Base-by-base conservation (phyloP, 2,329 filamentous ascomycete genomes). In the Aureobasidium sp. region DNA sequence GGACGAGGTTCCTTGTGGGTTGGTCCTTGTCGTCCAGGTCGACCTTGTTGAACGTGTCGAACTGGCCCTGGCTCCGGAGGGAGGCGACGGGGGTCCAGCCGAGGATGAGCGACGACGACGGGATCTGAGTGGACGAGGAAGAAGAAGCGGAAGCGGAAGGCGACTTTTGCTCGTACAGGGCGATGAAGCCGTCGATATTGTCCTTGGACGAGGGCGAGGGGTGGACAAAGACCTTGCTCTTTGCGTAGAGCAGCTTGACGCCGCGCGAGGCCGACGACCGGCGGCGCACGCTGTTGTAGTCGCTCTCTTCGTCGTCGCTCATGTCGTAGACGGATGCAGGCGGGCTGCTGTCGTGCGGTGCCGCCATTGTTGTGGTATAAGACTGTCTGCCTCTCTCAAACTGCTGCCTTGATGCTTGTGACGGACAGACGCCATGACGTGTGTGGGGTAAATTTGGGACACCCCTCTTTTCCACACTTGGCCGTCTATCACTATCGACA, bases 181-280 rank as follows among this genome's bases (percentile, higher is more conserved):
- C 93, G 68, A 99, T 87, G 73, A 94, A 99, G 49, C 94, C 94
- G 4, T 91, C 81, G 62, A 99, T 95, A 68, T 99, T 99, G 78
- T 99, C 94, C 78, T 92, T 96, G 62, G 92, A 84, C 0, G 91
- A 95, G 0, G 93, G 89, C 0, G 91, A 91, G 1, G 94, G 94
- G 74, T 99, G 94, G 47, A 99, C 87, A 73, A 97, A 99, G 73
- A 90, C 89, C 82, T 97, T 99, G 87, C 91, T 97, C 79, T 99
- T 99, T 22, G 91, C 93, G 70, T 89, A 97, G 15, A 99, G 81
- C 36, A 99, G 80, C 77, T 97, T 99, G 49, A 99, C 94, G 1
- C 93, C 94, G 67, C 85, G 85, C 0, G 89, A 88, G 2, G 85
- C 86, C 67, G 84, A 84, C 4, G 85, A 84, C 71, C 95, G 90